Base-by-base conservation (phyloP, 352 stramenopile genomes). In the Thraustochytrium sp. region DNA sequence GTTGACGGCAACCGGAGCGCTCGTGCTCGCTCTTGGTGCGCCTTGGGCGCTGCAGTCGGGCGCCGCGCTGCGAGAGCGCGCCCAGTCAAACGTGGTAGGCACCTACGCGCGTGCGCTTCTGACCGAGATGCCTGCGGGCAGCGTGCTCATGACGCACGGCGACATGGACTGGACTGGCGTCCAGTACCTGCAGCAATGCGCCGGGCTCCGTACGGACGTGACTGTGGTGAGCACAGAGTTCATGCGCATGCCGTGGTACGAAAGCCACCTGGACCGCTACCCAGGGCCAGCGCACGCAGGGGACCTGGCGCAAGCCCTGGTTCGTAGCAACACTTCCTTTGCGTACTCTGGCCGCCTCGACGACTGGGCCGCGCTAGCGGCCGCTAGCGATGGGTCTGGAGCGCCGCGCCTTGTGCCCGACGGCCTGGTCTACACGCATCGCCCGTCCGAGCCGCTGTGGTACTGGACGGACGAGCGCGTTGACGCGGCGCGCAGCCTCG, bases 141-240 rank as follows among this genome's bases (percentile, higher is more conserved):
- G 93, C 21, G 84, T 97, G 11, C 78, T 98, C 0, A 87, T 98
- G 34, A 91, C 94, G 36, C 97, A 96, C 85, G 97, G 96, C 86
- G 93, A 97, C 82, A 86, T 95, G 56, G 91, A 96, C 76, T 97
- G 93, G 92, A 97, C 93, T 0, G 90, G 90, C 38, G 65, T 96
- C 37, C 86, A 94, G 56, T 98, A 98, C 76, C 82, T 97, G 40
- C 92, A 97, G 84, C 88, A 90, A 31, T 98, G 94, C 75, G 92
- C 97, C 86, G 84, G 85, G 9, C 63, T 89, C 18, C 85, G 91
- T 31, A 65, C 86, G 0, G 93, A 98, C 85, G 87, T 97, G 9
- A 95, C 87, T n/a, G 85, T 85, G 13, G 87, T 97, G 59, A 72
- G 59, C 59, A 49, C 59, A 9, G 59, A 72, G 8, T 26, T 72